Evolutionary conservation across 345 rosid species (phyloP), one percentile per base, ranked within the genome.

Genomic region (Viola odorata): DNA sequence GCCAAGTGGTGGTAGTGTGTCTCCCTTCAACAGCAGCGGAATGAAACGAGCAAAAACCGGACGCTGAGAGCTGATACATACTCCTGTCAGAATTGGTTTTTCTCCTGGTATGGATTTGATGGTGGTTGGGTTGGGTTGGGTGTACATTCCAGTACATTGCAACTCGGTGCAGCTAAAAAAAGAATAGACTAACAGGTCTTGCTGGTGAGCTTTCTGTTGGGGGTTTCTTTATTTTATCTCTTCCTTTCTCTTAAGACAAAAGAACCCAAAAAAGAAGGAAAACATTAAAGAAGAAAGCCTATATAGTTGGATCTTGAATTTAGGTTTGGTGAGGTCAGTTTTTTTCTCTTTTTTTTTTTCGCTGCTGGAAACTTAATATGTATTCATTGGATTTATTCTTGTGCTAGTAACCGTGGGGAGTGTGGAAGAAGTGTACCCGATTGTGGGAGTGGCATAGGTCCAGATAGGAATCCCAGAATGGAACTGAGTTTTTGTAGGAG

Each of bases 31-130:
- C 69, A 82, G 96, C 40, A 88, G 91, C 55, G 88, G 97, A 58
- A 87, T 91, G 90, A 94, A 94, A 78, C 97, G 99, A 42, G 95
- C 96, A 1, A 94, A 94, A 76, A 90, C 96, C 1, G 96, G 96
- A 50, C 84, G 91, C 70, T 92, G 69, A 74, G 64, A 71, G 58
- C 53, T 53, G 23, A 62, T 67, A 65, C 50, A 53, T 37, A 16
- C 13, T 37, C 17, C 7, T 45, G 37, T 70, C 17, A 63, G 57
- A 53, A 65, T 52, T 66, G 62, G 66, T 63, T 69, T 55, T 49
- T 38, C 32, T 23, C 32, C 32, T 23, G 32, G 32, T 23, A 23
- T 23, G 32, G 32, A 23, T 23, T 23, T 23, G 32, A 23, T 23
- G 32, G 32, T 23, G 32, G 32, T 23, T 23, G 32, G 32, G 32